Evolutionary conservation across 805 yeast species (phyloP), one percentile per base, ranked within the genome.

Genomic region (Cyberlindnera sargentensis): DNA sequence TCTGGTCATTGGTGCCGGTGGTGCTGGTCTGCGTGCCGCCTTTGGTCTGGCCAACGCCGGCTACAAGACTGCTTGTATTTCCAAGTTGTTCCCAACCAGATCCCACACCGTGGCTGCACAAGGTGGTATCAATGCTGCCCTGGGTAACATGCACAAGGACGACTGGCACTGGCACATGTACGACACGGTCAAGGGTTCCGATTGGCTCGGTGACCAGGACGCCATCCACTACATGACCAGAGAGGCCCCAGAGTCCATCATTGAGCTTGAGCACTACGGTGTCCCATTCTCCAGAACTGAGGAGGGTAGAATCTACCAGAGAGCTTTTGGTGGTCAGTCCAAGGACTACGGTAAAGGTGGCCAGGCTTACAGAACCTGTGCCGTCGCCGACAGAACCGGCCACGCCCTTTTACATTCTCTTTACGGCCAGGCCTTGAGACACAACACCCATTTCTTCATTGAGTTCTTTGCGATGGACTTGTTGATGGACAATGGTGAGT

Each of bases 131-230:
- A 91, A 91, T 62, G 99, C 98, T 54, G 99, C 99, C 29, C 76
- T 91, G 53, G 99, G 98, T 56, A 91, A 91, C 76, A 91, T 91
- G 96, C 98, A 93, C 73, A 75, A 78, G 56, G 99, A 91, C 68
- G 90, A 90, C 73, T 91, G 99, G 99, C 95, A 87, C 68, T 93
- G 98, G 97, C 99, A 91, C 69, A 90, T 91, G 97, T 91, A 93
- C 70, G 99, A 91, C 65, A 91, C 99, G 58, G 98, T 91, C 58
- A 91, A 91, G 72, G 99, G 99, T 52, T 89, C 97, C 8, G 99
- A 91, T 71, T 91, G 99, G 99, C 80, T 91, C 51, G 99, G 99
- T 62, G 99, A 91, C 70, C 99, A 91, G 73, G 99, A 91, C 64
- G 96, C 98, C 44, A 91, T 93, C 64, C 98, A 91, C 71, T 91